Percentiles rank a stretch among this genome's conserved stretches.
Conservation (phyloP, 2,329 filamentous ascomycete genomes). For the Zelopaecilomyces penicillatus region DNA sequence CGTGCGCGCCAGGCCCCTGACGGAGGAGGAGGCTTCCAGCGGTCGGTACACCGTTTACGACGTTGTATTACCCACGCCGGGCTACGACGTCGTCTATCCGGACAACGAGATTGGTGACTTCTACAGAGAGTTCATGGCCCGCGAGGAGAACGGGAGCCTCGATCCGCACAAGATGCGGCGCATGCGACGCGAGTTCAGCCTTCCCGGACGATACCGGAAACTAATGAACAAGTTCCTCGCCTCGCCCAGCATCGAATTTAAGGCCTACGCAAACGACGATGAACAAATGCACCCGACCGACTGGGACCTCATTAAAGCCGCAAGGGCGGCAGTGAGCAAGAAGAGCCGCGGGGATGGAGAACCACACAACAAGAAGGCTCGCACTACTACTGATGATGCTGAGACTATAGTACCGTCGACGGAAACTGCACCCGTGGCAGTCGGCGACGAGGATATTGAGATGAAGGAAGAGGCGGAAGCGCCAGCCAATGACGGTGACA, state of each 20-base stretch:
- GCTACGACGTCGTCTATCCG: slow-evolving; percentile 83
- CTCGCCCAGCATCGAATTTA: slow-evolving; percentile 58
- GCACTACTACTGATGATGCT: too few relatives aligned
- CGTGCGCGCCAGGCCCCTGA: slow-evolving; percentile 60
- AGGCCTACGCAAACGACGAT: slow-evolving; percentile 58
- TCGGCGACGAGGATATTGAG: slow-evolving; percentile 5
- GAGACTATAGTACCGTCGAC: too few relatives aligned
- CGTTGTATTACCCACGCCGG: slow-evolving; percentile 83
- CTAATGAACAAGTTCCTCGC: slow-evolving; percentile 64
- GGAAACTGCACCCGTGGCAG: not conserved
- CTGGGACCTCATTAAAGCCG: slow-evolving; percentile 54
- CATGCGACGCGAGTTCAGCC: slow-evolving; percentile 75
- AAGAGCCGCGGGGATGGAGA: too few relatives aligned
- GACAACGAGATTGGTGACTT: slow-evolving; percentile 73
- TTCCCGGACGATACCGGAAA: slow-evolving; percentile 84
- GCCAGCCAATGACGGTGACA: not conserved
- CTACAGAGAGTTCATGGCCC: slow-evolving; percentile 81
- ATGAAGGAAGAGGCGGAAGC: not conserved
- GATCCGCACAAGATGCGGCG: slow-evolving; percentile 84
- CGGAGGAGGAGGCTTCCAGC: slow-evolving; percentile 66
- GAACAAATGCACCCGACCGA: slow-evolving; percentile 90
- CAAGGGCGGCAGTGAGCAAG: not conserved
- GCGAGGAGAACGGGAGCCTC: slow-evolving; percentile 64
- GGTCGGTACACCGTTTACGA: slow-evolving; percentile 78
- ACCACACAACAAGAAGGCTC: too few relatives aligned